phyloP scores from a whole-genome alignment of 2,329 filamentous ascomycete genomes.

The Zasmidium angulare region DNA sequence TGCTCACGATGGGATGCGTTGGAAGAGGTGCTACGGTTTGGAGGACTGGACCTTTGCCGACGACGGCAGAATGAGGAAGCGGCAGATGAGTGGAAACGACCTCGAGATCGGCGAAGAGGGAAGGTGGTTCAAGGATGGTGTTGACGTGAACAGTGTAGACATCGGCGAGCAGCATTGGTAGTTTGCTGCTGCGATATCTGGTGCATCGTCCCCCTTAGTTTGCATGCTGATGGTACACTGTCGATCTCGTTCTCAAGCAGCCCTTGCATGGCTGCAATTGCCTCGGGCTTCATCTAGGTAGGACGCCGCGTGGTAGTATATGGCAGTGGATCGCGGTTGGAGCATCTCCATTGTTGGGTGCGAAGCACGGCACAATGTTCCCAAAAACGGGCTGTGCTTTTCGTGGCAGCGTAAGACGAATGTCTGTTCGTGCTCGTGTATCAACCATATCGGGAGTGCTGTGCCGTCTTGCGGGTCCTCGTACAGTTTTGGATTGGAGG shows the following conservation, averaged over 20 bases:
- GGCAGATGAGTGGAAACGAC: slow-evolving; percentile 75
- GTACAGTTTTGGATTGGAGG: background rate
- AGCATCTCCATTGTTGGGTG: too few species aligned
- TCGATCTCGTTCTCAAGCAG: too few species aligned
- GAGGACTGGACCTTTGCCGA: slow-evolving; percentile 76
- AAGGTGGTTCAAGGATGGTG: slow-evolving; percentile 68
- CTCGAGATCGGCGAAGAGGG: slow-evolving; percentile 61
- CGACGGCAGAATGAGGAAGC: slow-evolving; percentile 70
- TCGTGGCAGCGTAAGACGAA: too few species aligned
- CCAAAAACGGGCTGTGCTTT: too few species aligned
- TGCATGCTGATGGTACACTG: too few species aligned
- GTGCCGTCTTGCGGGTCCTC: background rate
- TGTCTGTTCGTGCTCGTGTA: too few species aligned
- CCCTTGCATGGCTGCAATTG: too few species aligned
- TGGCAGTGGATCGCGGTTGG: too few species aligned
- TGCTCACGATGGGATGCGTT: slow-evolving; percentile 61
- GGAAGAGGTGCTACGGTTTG: slow-evolving; percentile 79
- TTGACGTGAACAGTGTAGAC: slow-evolving; percentile 66
- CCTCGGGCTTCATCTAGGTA: too few species aligned
- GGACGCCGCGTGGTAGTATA: too few species aligned
- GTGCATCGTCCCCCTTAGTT: background rate
- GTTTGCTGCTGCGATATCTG: background rate
- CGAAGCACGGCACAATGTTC: too few species aligned
- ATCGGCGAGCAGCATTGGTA: slow-evolving; percentile 69
- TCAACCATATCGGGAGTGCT: background rate